phyloP scores from a whole-genome alignment of 2,329 filamentous ascomycete genomes.

The Cadophora sp. region DNA sequence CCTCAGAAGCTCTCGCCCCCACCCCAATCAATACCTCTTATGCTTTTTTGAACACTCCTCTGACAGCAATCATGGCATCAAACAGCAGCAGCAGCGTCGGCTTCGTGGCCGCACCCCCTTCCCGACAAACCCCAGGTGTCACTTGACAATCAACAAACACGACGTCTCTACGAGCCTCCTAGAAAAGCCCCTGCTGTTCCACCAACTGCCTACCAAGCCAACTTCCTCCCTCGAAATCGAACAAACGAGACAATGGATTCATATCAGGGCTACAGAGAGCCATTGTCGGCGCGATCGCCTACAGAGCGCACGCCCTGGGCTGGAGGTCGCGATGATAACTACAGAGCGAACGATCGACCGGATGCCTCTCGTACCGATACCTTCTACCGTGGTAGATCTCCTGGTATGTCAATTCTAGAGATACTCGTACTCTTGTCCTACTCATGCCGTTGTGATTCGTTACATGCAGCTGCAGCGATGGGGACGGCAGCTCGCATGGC shows the following conservation, averaged over 20 bases:
- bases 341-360: constrained; percentile 40
- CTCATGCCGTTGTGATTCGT: constrained; percentile 8
- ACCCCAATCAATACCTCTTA: constrained; percentile 32
- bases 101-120: constrained; percentile 35
- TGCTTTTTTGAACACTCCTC: constrained; percentile 44
- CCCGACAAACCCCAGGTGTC: constrained; percentile 42
- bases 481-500: not conserved
- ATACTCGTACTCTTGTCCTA: constrained; percentile 11
- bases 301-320: constrained; percentile 44
- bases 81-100: constrained; percentile 43
- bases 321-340: constrained; percentile 44
- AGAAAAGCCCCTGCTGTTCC: constrained; percentile 32
- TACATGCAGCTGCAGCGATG: constrained; percentile 28
- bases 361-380: constrained; percentile 59
- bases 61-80: constrained; percentile 48
- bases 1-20: constrained; percentile 14
- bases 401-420: constrained; percentile 61
- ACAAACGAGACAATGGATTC: constrained; percentile 39
- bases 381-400: constrained; percentile 72
- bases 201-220: constrained; percentile 19
- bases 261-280: constrained; percentile 44
- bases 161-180: constrained; percentile 28
- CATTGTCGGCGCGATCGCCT: constrained; percentile 44
- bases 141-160: constrained; percentile 43
- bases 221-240: constrained; percentile 14